Conservation (phyloP, 257 asterid genomes). For the Rhazya stricta region DNA sequence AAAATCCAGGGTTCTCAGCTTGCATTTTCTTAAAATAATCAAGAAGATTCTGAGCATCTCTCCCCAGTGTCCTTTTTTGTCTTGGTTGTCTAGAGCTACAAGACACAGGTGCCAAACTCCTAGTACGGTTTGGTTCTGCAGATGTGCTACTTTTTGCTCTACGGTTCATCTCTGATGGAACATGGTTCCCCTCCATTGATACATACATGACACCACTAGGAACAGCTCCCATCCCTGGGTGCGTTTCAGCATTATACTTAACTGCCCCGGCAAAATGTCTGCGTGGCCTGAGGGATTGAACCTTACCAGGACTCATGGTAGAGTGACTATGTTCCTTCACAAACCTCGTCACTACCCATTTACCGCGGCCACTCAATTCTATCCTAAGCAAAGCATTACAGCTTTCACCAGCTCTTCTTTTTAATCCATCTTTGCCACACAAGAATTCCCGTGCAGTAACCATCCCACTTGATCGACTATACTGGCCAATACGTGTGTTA, state of each 20-base stretch:
- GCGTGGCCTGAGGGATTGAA: slow-evolving; percentile 51
- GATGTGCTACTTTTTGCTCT: slow-evolving; percentile 35
- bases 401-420: slow-evolving; percentile 46
- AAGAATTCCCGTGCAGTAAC: slow-evolving; percentile 35
- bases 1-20: slow-evolving; percentile 90
- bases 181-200: slow-evolving; percentile 54
- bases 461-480: slow-evolving; percentile 31
- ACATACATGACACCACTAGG: slow-evolving; percentile 79
- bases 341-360: slow-evolving; percentile 68
- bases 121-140: slow-evolving; percentile 35
- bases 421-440: slow-evolving; percentile 51
- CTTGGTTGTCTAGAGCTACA: slow-evolving; percentile 33
- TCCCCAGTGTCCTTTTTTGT: slow-evolving; percentile 57
- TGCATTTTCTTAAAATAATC: slow-evolving; percentile 91
- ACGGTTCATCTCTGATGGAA: slow-evolving; percentile 36
- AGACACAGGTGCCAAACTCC: slow-evolving; percentile 28
- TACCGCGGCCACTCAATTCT: slow-evolving; percentile 43
- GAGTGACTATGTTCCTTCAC: slow-evolving; percentile 65
- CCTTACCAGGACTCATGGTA: slow-evolving; percentile 32
- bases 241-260: slow-evolving; percentile 37
- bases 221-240: slow-evolving; percentile 40
- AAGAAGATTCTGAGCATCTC: slow-evolving; percentile 81
- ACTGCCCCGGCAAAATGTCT: slow-evolving; percentile 52
- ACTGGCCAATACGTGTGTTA: slow-evolving; percentile 31
- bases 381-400: slow-evolving; percentile 75